Conservation (phyloP, 352 stramenopile genomes). For the Globisporangium nagaii region DNA sequence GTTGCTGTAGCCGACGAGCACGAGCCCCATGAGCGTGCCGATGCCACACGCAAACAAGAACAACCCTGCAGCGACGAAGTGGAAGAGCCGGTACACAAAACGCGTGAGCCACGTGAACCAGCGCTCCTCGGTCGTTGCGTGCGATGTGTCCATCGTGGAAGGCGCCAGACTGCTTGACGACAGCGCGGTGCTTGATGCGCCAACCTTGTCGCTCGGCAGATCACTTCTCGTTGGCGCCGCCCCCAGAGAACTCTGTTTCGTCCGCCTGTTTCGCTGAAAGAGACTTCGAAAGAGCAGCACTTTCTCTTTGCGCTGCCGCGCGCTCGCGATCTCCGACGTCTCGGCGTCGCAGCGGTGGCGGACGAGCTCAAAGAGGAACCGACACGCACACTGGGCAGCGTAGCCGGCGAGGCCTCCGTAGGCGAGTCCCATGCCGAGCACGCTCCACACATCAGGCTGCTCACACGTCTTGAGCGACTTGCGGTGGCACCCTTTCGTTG, state of each 20-base stretch:
- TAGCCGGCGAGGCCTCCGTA: slow-evolving; percentile 54
- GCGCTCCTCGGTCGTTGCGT: slow-evolving; percentile 67
- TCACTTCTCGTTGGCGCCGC: background rate
- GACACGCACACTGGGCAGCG: slow-evolving; percentile 22
- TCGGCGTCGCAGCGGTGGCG: slow-evolving; percentile 61
- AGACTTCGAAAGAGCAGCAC: slow-evolving; percentile 51
- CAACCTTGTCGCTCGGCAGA: background rate
- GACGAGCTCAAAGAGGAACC: slow-evolving; percentile 50
- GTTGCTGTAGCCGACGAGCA: slow-evolving; percentile 41
- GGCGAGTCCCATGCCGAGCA: slow-evolving; percentile 44
- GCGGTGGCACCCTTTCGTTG: slow-evolving; percentile 51
- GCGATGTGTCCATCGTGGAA: slow-evolving; percentile 38
- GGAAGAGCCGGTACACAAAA: slow-evolving; percentile 37
- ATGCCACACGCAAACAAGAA: slow-evolving; percentile 44
- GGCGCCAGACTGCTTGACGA: background rate
- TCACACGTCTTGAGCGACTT: slow-evolving; percentile 54
- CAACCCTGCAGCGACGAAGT: slow-evolving; percentile 19
- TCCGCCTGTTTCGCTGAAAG: slow-evolving; percentile 16
- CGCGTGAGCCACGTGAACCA: slow-evolving; percentile 66
- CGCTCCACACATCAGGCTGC: slow-evolving; percentile 33
- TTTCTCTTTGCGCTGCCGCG: slow-evolving; percentile 72
- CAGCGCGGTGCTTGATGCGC: background rate
- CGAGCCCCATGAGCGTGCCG: slow-evolving; percentile 46
- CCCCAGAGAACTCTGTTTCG: background rate
- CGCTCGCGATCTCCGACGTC: slow-evolving; percentile 39